Evolutionary conservation across 2,329 filamentous ascomycete species (phyloP), one percentile per base, ranked within the genome.

Genomic region (Diaporthe citriasiana): DNA sequence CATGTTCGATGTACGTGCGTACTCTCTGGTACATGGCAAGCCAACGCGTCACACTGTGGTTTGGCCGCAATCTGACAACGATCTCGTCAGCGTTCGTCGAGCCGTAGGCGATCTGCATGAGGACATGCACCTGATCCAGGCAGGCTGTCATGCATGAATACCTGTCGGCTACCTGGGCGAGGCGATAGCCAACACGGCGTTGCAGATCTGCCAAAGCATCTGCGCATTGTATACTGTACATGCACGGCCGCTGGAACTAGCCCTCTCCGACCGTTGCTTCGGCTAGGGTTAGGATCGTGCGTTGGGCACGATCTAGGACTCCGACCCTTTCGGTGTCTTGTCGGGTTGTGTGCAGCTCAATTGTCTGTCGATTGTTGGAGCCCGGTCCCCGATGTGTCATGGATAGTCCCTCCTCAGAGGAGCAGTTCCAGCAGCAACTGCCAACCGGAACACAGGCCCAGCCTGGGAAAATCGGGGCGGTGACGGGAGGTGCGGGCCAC

Each of bases 381-480:
- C 55, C 72, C 42, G 38, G 55, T 72, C 73, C 63, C 73, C 63
- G 73, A 56, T 25, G 30, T 27, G 59, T 56, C 74, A 74, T 75
- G 74, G 74, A 63, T 71, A 71, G 72, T 60, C 74, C 73, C 68
- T 69, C 50, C 68, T 69, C 74, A 56, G 51, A 40, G 27, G 33
- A 55, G 9, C 56, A 60, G 47, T 73, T 17, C 51, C 59, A 73
- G 65, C 57, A 51, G 33, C 59, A 56, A 57, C 71, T 74, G 59
- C 74, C 68, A 73, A 75, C 74, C 71, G 68, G 74, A 75, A 69
- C 68, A 74, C 74, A 71, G 68, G 51, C 50, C 53, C 68, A 71
- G 66, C 72, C 57, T 71, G 56, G 33, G 47, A 74, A 73, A 71
- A 71, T 69, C 72, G 72, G 74, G 74, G 70, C 40, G 45, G 70